A percentile compares a stretch with the other conserved stretches of the same genome.
phyloP scores from a whole-genome alignment of 1,139 yeast genomes.

The Saccharomyces hybrid region DNA sequence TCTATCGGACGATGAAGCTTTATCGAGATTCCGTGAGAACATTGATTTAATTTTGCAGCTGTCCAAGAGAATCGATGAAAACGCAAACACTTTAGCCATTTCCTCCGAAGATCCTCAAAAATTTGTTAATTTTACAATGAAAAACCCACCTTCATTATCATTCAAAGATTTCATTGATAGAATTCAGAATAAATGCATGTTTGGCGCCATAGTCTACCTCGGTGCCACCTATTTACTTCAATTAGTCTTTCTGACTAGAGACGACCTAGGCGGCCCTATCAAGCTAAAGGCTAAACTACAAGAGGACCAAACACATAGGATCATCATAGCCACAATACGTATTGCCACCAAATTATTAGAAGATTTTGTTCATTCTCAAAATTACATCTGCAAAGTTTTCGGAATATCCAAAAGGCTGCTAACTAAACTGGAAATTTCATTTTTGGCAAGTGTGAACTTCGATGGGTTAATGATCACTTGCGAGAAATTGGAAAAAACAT shows the following conservation, averaged over 20 bases:
- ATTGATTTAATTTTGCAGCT: conserved; percentile 3
- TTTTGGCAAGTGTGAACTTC: conserved; percentile 31
- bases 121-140: conserved; percentile 14
- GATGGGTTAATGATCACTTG: conserved; percentile 12
- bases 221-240: conserved; percentile 19
- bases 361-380: conserved; percentile 44
- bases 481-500: conserved; percentile 10
- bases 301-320: conserved; percentile 39
- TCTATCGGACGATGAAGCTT: neutral
- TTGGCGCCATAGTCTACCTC: conserved; percentile 18
- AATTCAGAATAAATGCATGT: conserved; percentile 20
- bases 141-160: conserved; percentile 18
- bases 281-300: conserved; percentile 30
- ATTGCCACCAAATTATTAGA: conserved; percentile 46
- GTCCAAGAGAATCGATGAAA: neutral
- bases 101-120: neutral
- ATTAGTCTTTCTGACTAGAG: conserved; percentile 33
- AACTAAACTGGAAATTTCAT: conserved; percentile 40
- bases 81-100: neutral
- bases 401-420: conserved; percentile 43
- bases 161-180: conserved; percentile 16
- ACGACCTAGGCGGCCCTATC: conserved; percentile 34
- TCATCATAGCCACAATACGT: conserved; percentile 43
- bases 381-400: conserved; percentile 45
- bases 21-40: conserved; percentile 3